Conservation (phyloP, 192 early-diverging fungal genomes). For the Borealophlyctis nickersoniae region DNA sequence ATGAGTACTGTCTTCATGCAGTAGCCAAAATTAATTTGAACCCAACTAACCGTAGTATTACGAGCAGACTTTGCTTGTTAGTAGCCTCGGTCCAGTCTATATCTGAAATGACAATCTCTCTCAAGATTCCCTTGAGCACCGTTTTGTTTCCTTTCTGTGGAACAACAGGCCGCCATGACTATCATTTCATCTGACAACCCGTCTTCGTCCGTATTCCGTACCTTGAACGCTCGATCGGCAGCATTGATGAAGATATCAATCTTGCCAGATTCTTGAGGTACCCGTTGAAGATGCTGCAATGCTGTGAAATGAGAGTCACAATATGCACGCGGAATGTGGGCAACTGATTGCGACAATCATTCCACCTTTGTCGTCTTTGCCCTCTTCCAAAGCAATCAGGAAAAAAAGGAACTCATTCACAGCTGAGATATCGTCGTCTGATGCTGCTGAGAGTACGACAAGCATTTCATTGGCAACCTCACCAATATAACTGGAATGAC, state of each 20-base stretch:
- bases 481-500: no score
- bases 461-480: no score
- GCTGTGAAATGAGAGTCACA: background rate
- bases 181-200: background rate
- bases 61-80: conserved; percentile 9
- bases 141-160: conserved; percentile 18
- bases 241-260: conserved; percentile 16
- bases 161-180: background rate
- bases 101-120: conserved; percentile 13
- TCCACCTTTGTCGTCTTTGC: conserved; percentile 1
- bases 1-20: no score
- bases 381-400: conserved; percentile 10
- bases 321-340: background rate
- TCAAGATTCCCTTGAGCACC: conserved; percentile 13
- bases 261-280: background rate
- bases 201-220: no score
- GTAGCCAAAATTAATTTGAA: no score
- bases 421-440: background rate
- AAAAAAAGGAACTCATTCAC: conserved; percentile 5
- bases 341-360: no score
- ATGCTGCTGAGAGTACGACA: background rate
- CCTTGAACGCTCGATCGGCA: conserved; percentile 21
- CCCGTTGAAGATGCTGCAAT: conserved; percentile 6
- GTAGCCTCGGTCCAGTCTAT: conserved; percentile 14
- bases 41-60: conserved; percentile 16